These are phyloP conservation scores for Parathielavia appendiculata DNA, from an alignment of 495 filamentous ascomycete species.

Conservation along the genomic window DNA sequence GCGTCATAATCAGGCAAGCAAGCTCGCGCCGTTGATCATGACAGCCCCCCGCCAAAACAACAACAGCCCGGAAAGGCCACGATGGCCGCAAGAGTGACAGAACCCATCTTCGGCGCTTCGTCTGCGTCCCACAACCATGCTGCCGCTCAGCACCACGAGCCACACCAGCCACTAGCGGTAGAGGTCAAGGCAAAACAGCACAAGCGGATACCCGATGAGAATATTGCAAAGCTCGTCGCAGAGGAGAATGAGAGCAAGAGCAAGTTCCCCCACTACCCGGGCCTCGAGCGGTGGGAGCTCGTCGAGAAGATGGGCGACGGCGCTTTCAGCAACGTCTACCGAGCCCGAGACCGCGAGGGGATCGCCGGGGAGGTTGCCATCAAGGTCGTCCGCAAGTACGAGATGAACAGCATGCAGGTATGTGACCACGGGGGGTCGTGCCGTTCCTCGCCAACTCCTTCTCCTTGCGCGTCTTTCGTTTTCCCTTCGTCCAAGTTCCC, in stretches of 20 bases:
- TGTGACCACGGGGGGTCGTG: conserved; percentile 36
- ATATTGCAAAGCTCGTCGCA: conserved; percentile 77
- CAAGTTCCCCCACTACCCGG: conserved; percentile 87
- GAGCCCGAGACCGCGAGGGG: conserved; percentile 66
- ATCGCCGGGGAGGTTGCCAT: conserved; percentile 81
- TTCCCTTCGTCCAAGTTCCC: conserved; percentile 24
- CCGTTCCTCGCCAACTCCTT: conserved; percentile 28
- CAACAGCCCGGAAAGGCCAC: conserved; percentile 34
- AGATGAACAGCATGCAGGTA: conserved; percentile 98
- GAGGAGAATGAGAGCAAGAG: conserved; percentile 81
- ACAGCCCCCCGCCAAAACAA: conserved; percentile 53
- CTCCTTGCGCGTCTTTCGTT: conserved; percentile 18
- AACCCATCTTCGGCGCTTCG: conserved; percentile 23
- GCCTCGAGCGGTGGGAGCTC: conserved; percentile 82
- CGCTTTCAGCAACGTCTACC: conserved; percentile 97
- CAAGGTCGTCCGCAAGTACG: conserved; percentile 97
- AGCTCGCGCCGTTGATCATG: conserved; percentile 62
- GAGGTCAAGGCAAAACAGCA: conserved; percentile 32
- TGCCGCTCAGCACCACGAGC: conserved; percentile 50
- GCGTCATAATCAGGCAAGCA: conserved; percentile 59
- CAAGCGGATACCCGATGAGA: conserved; percentile 56
- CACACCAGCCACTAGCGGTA: conserved; percentile 26
- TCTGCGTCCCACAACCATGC: conserved; percentile 27
- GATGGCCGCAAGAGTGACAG: conserved; percentile 23
- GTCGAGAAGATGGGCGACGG: conserved; percentile 99